phyloP scores from a whole-genome alignment of 306 rosid species.

The Macrotyloma uniflorum region DNA sequence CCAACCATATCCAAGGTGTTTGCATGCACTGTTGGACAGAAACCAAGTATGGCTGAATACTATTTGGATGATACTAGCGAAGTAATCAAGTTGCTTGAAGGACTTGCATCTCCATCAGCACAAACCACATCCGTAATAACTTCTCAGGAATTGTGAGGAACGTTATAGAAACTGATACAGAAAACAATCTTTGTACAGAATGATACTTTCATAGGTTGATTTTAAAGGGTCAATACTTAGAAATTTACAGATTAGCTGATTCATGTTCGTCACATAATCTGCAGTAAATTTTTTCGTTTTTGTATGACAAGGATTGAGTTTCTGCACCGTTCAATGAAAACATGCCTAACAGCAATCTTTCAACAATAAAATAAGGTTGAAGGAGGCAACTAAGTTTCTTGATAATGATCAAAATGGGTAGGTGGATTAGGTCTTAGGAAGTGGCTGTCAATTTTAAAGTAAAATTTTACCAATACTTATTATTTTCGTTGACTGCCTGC shows the following conservation, averaged over 20 bases:
- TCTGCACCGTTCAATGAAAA: slow-evolving; percentile 36
- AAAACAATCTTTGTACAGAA: slow-evolving; percentile 51
- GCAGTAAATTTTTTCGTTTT: slow-evolving; percentile 13
- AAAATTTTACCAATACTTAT: not conserved
- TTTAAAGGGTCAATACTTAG: slow-evolving; percentile 42
- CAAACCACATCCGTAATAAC: slow-evolving; percentile 4
- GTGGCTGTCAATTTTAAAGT: not conserved
- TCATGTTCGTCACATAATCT: slow-evolving; percentile 44
- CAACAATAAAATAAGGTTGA: slow-evolving; percentile 8
- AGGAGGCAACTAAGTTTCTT: slow-evolving; percentile 21
- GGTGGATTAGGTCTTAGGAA: slow-evolving; percentile 23
- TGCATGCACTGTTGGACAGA: slow-evolving; percentile 78
- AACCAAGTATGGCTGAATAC: slow-evolving; percentile 77
- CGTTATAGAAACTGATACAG: slow-evolving; percentile 38
- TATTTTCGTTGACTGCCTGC: slow-evolving; percentile 17
- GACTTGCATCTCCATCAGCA: slow-evolving; percentile 49
- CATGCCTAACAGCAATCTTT: slow-evolving; percentile 30
- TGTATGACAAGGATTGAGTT: not conserved
- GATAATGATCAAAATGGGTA: slow-evolving; percentile 8
- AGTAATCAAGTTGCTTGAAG: slow-evolving; percentile 62
- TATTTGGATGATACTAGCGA: slow-evolving; percentile 68
- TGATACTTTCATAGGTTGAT: slow-evolving; percentile 44
- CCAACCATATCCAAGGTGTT: slow-evolving; percentile 49
- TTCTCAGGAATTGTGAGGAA: slow-evolving; percentile 30
- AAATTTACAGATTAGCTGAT: slow-evolving; percentile 45